Percentiles rank a stretch among this genome's conserved stretches.
phyloP scores from a whole-genome alignment of 176 grass and related monocot species.

The Carex pumila region DNA sequence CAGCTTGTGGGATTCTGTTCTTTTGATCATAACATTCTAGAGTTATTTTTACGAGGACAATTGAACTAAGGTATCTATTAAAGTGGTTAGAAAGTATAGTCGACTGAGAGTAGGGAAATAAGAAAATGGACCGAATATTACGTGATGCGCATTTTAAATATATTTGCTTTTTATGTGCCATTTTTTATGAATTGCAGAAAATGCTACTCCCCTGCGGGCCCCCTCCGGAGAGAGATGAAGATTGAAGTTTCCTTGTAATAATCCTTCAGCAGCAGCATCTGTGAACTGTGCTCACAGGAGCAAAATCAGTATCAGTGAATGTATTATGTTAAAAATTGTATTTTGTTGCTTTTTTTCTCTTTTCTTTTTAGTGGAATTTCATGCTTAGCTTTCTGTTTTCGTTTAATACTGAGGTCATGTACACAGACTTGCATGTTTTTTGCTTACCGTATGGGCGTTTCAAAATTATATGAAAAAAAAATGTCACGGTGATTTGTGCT shows the following conservation, averaged over 20 bases:
- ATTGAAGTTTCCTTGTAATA: slow-evolving; percentile 25
- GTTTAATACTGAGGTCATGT: neutral
- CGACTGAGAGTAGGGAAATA: neutral
- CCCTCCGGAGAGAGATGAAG: slow-evolving; percentile 78
- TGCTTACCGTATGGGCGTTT: too few species aligned
- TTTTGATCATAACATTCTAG: neutral
- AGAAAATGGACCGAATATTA: neutral
- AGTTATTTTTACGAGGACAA: neutral
- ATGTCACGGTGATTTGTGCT: too few species aligned
- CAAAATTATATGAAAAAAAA: too few species aligned
- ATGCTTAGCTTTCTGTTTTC: neutral
- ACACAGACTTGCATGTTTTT: too few species aligned
- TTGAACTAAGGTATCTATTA: neutral
- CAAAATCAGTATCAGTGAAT: neutral
- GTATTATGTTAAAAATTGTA: neutral
- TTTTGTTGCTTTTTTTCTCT: neutral
- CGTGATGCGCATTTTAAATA: neutral
- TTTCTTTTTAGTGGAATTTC: neutral
- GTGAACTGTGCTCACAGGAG: neutral
- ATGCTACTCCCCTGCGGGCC: slow-evolving; percentile 82
- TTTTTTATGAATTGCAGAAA: slow-evolving; percentile 43
- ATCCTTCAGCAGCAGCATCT: neutral
- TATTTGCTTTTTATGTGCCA: neutral
- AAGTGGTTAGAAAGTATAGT: neutral
- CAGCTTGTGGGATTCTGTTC: neutral